Evolutionary conservation across 805 yeast genomes (phyloP).

Genomic region (Suhomyces canberraensis): DNA sequence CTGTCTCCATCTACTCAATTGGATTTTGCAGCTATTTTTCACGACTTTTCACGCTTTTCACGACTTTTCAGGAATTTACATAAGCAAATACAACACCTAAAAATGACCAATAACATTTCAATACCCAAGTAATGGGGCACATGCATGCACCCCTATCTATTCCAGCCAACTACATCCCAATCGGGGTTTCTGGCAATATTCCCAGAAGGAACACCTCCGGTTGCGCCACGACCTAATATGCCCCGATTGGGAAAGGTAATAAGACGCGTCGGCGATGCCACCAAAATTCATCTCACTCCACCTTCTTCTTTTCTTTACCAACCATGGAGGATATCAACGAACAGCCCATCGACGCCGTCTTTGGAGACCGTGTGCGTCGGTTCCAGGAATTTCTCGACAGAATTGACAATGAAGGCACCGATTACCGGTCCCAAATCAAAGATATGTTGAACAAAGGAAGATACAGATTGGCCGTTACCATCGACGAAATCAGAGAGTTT

Average conservation of each 20-base stretch:
- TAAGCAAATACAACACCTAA: too few species aligned
- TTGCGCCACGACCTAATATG: too few species aligned
- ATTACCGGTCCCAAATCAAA: constrained; percentile 67
- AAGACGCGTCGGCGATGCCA: constrained; percentile 20
- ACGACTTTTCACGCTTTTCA: too few species aligned
- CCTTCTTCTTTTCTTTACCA: neutral
- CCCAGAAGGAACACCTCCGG: too few species aligned
- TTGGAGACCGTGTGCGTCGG: constrained; percentile 80
- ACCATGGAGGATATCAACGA: constrained; percentile 25
- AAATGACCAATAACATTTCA: too few species aligned
- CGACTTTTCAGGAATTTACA: too few species aligned
- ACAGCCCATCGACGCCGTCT: constrained; percentile 45
- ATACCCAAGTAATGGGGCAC: too few species aligned
- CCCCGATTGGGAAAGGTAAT: constrained; percentile 25
- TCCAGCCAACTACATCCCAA: too few species aligned
- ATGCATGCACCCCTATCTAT: too few species aligned
- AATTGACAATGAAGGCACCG: constrained; percentile 46
- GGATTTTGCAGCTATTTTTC: too few species aligned
- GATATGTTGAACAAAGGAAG: constrained; percentile 67
- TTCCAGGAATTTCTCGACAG: constrained; percentile 84
- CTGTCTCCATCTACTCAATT: too few species aligned
- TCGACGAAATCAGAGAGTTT: constrained; percentile 86
- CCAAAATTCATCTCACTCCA: neutral
- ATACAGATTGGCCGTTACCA: constrained; percentile 65
- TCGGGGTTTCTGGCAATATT: too few species aligned